A percentile compares a stretch with the other conserved stretches of the same genome.
phyloP scores from a whole-genome alignment of 495 filamentous ascomycete species.

The Venustampulla echinocandica region DNA sequence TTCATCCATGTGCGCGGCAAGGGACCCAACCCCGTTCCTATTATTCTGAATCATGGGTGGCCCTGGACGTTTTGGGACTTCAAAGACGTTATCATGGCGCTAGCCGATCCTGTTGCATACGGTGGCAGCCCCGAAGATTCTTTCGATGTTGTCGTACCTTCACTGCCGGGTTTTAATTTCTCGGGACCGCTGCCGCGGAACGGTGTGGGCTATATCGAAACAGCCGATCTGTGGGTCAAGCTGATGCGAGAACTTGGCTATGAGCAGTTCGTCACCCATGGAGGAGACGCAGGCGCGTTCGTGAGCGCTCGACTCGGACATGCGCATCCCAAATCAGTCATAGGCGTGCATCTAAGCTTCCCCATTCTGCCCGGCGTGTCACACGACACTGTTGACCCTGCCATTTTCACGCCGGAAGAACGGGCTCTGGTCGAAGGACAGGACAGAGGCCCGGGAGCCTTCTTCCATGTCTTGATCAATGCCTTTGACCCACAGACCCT shows the following conservation, averaged over 20 bases:
- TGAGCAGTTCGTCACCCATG: slow-evolving; percentile 25
- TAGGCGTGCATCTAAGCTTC: slow-evolving; percentile 6
- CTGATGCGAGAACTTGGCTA: slow-evolving; percentile 26
- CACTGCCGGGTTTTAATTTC: slow-evolving; percentile 30
- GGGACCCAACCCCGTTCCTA: slow-evolving; percentile 5
- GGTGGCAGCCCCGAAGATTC: slow-evolving; percentile 16
- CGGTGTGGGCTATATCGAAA: slow-evolving; percentile 19
- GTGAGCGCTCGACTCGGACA: slow-evolving; percentile 8
- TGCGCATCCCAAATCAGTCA: not conserved
- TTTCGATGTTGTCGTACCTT: slow-evolving; percentile 34
- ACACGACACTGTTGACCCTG: not conserved
- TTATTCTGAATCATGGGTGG: slow-evolving; percentile 28
- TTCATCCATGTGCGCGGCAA: slow-evolving; percentile 10
- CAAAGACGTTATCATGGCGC: slow-evolving; percentile 6
- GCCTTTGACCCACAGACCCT: slow-evolving; percentile 6
- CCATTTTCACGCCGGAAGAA: slow-evolving; percentile 1
- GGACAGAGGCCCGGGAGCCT: not conserved
- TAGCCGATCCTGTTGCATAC: slow-evolving; percentile 8
- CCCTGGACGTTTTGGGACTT: slow-evolving; percentile 6
- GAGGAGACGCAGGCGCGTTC: slow-evolving; percentile 27
- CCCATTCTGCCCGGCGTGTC: not conserved
- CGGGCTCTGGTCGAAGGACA: slow-evolving; percentile 1
- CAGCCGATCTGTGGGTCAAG: slow-evolving; percentile 17
- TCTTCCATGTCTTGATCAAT: not conserved
- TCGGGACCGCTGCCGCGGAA: slow-evolving; percentile 20